Conservation (phyloP, 2,329 filamentous ascomycete species). For the Calycina herbarum region DNA sequence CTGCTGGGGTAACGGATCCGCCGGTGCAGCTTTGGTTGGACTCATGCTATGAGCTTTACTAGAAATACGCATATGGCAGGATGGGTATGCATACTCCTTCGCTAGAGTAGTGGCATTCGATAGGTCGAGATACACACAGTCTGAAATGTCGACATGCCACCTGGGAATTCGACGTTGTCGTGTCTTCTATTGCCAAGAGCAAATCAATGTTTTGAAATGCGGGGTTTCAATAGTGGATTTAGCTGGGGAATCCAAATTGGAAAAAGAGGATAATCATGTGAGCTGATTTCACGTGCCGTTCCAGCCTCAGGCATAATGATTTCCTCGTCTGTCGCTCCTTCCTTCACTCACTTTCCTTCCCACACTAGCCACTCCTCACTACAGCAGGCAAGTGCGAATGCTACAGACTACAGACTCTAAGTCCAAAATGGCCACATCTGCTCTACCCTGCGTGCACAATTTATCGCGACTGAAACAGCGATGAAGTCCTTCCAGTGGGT, state of each 20-base stretch:
- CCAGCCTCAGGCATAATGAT: not conserved
- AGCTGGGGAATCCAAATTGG: not conserved
- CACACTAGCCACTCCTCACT: too few species aligned
- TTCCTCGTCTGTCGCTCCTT: not conserved
- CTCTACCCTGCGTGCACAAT: not conserved
- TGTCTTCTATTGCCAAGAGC: not conserved
- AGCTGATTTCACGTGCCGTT: not conserved
- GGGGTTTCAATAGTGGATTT: not conserved
- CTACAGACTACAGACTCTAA: too few species aligned
- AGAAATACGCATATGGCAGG: not conserved
- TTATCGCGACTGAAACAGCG: not conserved
- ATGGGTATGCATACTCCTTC: not conserved
- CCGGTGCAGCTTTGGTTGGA: not conserved
- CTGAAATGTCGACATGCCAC: not conserved
- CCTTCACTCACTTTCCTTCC: too few species aligned
- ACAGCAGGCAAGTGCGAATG: too few species aligned
- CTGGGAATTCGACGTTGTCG: not conserved
- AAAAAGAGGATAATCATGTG: too few species aligned
- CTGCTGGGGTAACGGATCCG: conserved; percentile 1
- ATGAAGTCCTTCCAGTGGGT: not conserved
- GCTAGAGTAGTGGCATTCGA: not conserved
- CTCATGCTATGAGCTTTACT: not conserved
- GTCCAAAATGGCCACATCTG: not conserved
- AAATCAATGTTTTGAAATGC: not conserved
- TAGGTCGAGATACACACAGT: not conserved